phyloP scores from a whole-genome alignment of 495 filamentous ascomycete genomes.

The Evernia prunastri region DNA sequence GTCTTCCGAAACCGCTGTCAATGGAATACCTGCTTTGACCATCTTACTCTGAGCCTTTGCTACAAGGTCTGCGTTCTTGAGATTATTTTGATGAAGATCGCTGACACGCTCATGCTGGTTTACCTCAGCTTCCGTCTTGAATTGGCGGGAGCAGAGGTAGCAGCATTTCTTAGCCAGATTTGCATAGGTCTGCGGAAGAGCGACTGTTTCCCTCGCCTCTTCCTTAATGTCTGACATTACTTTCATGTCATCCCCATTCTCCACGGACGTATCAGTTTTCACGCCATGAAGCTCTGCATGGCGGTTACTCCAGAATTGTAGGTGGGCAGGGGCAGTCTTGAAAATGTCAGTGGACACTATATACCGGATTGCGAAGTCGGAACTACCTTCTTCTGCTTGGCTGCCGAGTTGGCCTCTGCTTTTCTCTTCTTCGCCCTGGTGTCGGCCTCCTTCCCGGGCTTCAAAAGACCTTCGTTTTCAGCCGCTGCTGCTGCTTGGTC shows the following conservation, averaged over 20 bases:
- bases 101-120: slow-evolving; percentile 72
- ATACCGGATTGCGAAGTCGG: neutral
- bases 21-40: slow-evolving; percentile 42
- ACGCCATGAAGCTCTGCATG: slow-evolving; percentile 75
- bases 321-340: slow-evolving; percentile 53
- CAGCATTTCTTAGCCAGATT: slow-evolving; percentile 67
- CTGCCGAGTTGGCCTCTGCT: slow-evolving; percentile 41
- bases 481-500: slow-evolving; percentile 30
- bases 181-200: slow-evolving; percentile 54
- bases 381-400: slow-evolving; percentile 47
- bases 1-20: slow-evolving; percentile 27
- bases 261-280: slow-evolving; percentile 28
- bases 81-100: slow-evolving; percentile 63
- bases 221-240: slow-evolving; percentile 29
- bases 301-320: slow-evolving; percentile 85
- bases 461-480: slow-evolving; percentile 38
- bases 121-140: slow-evolving; percentile 61
- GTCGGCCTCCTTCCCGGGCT: slow-evolving; percentile 44
- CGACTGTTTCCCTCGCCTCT: slow-evolving; percentile 24
- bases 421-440: slow-evolving; percentile 67
- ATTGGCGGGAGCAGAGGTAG: slow-evolving; percentile 67
- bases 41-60: slow-evolving; percentile 55
- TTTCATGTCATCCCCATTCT: slow-evolving; percentile 31
- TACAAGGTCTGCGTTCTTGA: slow-evolving; percentile 54
- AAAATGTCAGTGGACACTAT: neutral